Percentiles rank a stretch among this genome's conserved stretches.
phyloP scores from a whole-genome alignment of 371 early-diverging fungal genomes.

The Chytridium lagenaria region DNA sequence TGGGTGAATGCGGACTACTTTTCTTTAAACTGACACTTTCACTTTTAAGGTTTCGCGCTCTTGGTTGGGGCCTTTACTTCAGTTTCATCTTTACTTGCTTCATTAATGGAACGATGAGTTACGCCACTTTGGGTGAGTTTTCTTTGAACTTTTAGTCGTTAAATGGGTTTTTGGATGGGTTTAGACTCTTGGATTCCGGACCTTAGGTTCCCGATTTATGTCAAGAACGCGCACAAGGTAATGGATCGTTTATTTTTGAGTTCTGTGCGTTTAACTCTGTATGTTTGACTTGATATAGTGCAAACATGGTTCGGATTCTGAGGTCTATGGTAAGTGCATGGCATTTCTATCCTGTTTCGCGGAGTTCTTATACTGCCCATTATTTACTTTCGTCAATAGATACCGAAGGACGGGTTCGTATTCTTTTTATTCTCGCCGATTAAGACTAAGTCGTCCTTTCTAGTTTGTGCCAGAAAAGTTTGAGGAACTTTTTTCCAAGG shows the following conservation, averaged over 20 bases:
- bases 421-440: too few relatives aligned
- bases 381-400: not conserved
- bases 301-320: slow-evolving; percentile 15
- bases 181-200: slow-evolving; percentile 7
- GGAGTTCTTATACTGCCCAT: not conserved
- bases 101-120: slow-evolving; percentile 19
- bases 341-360: not conserved
- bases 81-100: not conserved
- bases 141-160: not conserved
- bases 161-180: not conserved
- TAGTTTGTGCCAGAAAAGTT: too few relatives aligned
- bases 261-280: not conserved
- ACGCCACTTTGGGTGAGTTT: not conserved
- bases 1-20: not conserved
- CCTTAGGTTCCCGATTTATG: slow-evolving; percentile 9
- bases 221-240: slow-evolving; percentile 14
- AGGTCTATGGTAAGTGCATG: slow-evolving; percentile 5
- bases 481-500: too few relatives aligned
- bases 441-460: too few relatives aligned
- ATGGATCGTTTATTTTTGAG: not conserved
- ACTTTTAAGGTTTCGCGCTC: not conserved
- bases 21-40: not conserved
- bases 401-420: slow-evolving; percentile 4
- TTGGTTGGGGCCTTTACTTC: not conserved
- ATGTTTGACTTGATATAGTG: not conserved